Base-by-base conservation (phyloP, 805 yeast genomes). In the Grigorovia humatica region DNA sequence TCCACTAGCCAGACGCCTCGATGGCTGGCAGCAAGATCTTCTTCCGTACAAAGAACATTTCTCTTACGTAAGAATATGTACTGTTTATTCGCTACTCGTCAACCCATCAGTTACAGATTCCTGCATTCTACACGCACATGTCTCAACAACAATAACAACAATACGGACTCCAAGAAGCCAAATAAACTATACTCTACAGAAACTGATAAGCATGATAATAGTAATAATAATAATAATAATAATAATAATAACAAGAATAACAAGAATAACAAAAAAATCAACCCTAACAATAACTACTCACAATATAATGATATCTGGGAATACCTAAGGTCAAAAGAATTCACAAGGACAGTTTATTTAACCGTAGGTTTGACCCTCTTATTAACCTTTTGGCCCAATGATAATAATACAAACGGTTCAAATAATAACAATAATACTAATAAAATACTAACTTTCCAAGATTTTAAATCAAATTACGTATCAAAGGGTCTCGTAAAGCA, bases 401-500 rank as follows among this genome's bases (percentile, higher is more conserved):
- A 32, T 29, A n/a, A 29, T 8, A n/a, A 6, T 8, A 46, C 9
- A n/a, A n/a, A n/a, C n/a, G n/a, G n/a, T 29, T 20, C 15, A 7
- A 27, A 64, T 20, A 53, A 55, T 40, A 48, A 55, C 17, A 58
- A 63, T 5, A 46, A 47, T 41, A 32, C 46, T 5, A 50, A 49
- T 42, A 43, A 19, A 38, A 64, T 64, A 9, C 61, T 79, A 47
- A 76, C 90, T 1, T 84, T 82, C 74, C 96, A 88, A 70, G 95
- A 88, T 62, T 89, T 90, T 74, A 84, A 85, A 65, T 75, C 83
- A n/a, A 79, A 82, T 52, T 83, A 85, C 57, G 71, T 90, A 32
- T 88, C 84, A 55, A 80, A 79, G 57, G 95, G 96, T 4, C 75
- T 82, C 48, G 96, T 90, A 41, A 80, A 83, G 48, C 80, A 78